Evolutionary conservation across 164 flowering plant genomes (phyloP).

Genomic region (Aristolochia fimbriata): DNA sequence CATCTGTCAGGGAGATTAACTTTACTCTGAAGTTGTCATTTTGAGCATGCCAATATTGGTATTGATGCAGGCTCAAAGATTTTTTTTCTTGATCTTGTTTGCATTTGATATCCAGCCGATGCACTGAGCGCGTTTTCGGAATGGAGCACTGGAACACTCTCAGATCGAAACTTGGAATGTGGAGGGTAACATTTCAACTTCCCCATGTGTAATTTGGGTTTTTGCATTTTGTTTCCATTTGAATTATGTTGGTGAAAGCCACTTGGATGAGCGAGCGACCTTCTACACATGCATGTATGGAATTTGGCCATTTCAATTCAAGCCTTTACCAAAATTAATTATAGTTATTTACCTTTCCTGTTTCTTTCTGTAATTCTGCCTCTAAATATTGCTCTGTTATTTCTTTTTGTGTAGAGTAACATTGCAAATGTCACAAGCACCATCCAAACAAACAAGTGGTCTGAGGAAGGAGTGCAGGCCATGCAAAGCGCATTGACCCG

Average conservation of each 20-base stretch:
- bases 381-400: background rate
- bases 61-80: too few relatives aligned
- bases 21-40: background rate
- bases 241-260: background rate
- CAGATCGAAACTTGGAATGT: conserved; percentile 53
- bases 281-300: too few relatives aligned
- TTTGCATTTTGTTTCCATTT: background rate
- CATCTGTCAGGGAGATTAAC: background rate
- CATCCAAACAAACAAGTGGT: conserved; percentile 60
- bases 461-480: conserved; percentile 56
- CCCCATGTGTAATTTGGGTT: background rate
- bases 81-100: background rate
- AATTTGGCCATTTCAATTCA: background rate
- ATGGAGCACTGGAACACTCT: conserved; percentile 65
- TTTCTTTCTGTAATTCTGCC: background rate
- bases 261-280: background rate
- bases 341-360: too few relatives aligned
- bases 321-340: background rate
- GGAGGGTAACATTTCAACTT: conserved; percentile 54
- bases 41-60: too few relatives aligned
- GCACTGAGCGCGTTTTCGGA: conserved; percentile 74
- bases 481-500: conserved; percentile 48
- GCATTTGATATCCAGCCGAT: conserved; percentile 42
- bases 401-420: conserved; percentile 42
- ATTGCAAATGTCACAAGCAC: conserved; percentile 59